These are phyloP conservation scores for Phytopythium mirpurense DNA, from an alignment of 352 stramenopile genomes.

Conservation along the genomic window DNA sequence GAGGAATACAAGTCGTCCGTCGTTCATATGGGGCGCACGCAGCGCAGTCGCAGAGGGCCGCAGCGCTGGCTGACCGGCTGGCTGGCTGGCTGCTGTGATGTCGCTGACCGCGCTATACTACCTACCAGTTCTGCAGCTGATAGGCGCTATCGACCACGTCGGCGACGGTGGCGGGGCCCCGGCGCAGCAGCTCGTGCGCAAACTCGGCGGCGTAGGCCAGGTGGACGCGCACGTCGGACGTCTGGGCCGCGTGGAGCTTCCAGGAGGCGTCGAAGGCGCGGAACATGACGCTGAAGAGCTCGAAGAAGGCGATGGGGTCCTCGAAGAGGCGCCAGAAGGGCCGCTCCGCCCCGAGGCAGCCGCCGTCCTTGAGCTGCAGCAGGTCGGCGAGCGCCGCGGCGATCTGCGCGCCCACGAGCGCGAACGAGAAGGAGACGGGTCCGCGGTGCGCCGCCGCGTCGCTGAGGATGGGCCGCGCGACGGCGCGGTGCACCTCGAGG, in stretches of 20 bases:
- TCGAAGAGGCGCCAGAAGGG: slow-evolving; percentile 86
- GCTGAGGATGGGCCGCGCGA: slow-evolving; percentile 63
- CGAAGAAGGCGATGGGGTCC: slow-evolving; percentile 77
- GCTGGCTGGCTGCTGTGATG: background rate
- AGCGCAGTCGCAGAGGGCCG: background rate
- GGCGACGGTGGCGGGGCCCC: slow-evolving; percentile 49
- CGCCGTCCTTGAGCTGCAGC: slow-evolving; percentile 68
- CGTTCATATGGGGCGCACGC: slow-evolving; percentile 23
- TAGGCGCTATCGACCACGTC: slow-evolving; percentile 61
- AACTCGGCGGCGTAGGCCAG: slow-evolving; percentile 69
- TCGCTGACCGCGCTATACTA: too few relatives aligned
- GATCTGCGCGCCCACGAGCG: slow-evolving; percentile 43
- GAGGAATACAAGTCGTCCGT: too few relatives aligned
- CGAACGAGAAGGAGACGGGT: slow-evolving; percentile 61
- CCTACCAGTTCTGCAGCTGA: slow-evolving; percentile 75
- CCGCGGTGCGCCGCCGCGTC: slow-evolving; percentile 29
- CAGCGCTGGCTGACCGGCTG: background rate
- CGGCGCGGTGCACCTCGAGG: slow-evolving; percentile 59
- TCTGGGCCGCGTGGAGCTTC: slow-evolving; percentile 33
- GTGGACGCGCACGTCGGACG: slow-evolving; percentile 55
- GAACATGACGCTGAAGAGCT: slow-evolving; percentile 75
- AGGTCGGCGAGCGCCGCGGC: slow-evolving; percentile 57
- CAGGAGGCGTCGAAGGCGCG: slow-evolving; percentile 69
- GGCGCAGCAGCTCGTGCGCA: slow-evolving; percentile 62
- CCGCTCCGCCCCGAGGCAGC: slow-evolving; percentile 64